Conservation (phyloP, 495 filamentous ascomycete species). For the Diplogelasinospora grovesii region DNA sequence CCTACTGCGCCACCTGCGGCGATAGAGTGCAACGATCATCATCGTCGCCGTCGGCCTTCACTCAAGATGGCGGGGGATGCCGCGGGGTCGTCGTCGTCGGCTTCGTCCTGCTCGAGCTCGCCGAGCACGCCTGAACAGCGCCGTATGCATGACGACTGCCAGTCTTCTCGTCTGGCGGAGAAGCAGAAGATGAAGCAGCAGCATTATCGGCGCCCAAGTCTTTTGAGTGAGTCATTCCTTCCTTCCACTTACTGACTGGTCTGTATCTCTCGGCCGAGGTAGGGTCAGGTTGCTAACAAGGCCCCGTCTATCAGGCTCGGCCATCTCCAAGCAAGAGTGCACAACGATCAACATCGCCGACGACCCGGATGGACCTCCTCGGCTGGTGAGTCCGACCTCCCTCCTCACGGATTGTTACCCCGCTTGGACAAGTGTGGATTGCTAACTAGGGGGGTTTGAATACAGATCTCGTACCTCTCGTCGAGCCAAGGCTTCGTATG, state of each 20-base stretch:
- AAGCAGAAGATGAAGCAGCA: constrained; percentile 39
- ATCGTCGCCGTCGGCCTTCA: constrained; percentile 28
- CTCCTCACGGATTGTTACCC: no score
- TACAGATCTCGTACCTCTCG: constrained; percentile 67
- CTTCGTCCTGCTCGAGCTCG: constrained; percentile 49
- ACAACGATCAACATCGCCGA: constrained; percentile 63
- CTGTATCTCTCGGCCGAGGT: no score
- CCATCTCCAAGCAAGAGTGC: constrained; percentile 57
- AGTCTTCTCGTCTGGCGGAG: constrained; percentile 26
- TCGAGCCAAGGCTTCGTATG: constrained; percentile 64
- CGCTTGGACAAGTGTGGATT: background rate
- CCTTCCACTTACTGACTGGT: no score
- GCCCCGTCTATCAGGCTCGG: constrained; percentile 45
- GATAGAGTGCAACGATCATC: constrained; percentile 22
- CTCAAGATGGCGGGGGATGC: constrained; percentile 33
- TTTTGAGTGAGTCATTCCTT: constrained; percentile 40
- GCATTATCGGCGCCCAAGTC: constrained; percentile 46
- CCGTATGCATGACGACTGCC: no score
- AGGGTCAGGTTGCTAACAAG: constrained; percentile 10
- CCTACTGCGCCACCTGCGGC: constrained; percentile 33
- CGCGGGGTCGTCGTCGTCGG: constrained; percentile 42
- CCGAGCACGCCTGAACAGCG: constrained; percentile 39
- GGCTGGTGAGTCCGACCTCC: constrained; percentile 46
- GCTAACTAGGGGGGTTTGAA: no score
- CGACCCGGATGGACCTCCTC: constrained; percentile 52